Evolutionary conservation across 306 rosid species (phyloP), one percentile per base, ranked within the genome.

Genomic region (Abrus precatorius): DNA sequence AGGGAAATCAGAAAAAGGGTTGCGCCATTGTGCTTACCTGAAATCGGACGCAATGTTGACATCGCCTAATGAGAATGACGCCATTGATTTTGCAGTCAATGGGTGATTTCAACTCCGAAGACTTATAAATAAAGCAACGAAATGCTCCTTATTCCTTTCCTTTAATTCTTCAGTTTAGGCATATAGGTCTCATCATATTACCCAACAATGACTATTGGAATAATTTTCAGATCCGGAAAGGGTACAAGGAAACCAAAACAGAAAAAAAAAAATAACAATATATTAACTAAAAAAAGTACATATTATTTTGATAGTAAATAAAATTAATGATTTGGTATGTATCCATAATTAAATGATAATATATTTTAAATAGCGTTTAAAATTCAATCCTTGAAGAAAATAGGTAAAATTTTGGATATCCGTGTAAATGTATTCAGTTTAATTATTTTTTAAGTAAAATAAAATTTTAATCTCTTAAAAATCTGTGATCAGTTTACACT

Each of bases 21-120:
- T 38, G 27, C 14, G 49, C 5, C 33, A 63, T 14, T 64, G 13
- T 45, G 73, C 52, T 72, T 77, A 9, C 45, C 47, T 68, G 14
- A 77, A 77, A 36, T 77, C 65, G 81, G 67, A 77, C 74, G 74
- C 81, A 77, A 77, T 52, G 67, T 77, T 66, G 66, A 66, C 74
- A 66, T 20, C 5, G 8, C 66, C 66, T 60, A 3, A 7, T 28
- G 20, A 62, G 29, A 63, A 38, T 56, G 30, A 43, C 1, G 33
- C 56, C 13, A 36, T 13, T 9, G 8, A 3, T 34, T 44, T n/a
- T 14, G 4, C 5, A 8, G 63, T 50, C 64, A 61, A 62, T 62
- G 12, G 0, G 9, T 3, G 12, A 43, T 48, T 43, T 29, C 38
- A 28, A 29, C 57, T 12, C n/a, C 28, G 0, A 59, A 27, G 38